Percentiles rank a stretch among this genome's conserved stretches.
phyloP scores from a whole-genome alignment of 441 rosid genomes.

The Pelargonium cotyledonis region DNA sequence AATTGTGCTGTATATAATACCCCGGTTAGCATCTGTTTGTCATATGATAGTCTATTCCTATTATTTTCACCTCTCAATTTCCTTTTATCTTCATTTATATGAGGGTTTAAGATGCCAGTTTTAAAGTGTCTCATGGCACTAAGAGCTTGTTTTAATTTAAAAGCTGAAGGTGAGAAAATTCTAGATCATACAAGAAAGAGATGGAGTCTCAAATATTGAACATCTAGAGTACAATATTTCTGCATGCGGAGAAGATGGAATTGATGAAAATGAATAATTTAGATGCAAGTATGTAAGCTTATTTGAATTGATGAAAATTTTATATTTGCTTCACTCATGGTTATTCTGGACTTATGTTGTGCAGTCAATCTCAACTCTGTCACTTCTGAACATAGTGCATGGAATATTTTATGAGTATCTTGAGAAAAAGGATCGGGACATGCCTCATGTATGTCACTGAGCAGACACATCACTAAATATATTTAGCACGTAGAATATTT shows the following conservation, averaged over 20 bases:
- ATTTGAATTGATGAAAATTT: not conserved
- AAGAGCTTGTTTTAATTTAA: constrained; percentile 39
- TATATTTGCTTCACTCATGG: not conserved
- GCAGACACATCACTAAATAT: constrained; percentile 13
- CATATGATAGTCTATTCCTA: not conserved
- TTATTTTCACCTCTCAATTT: constrained; percentile 7
- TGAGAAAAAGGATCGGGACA: constrained; percentile 57
- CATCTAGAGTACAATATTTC: constrained; percentile 12
- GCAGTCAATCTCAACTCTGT: constrained; percentile 69
- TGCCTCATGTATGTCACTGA: constrained; percentile 59
- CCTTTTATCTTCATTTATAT: constrained; percentile 13
- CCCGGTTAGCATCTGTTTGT: not conserved
- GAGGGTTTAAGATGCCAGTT: constrained; percentile 44
- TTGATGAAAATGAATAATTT: constrained; percentile 62
- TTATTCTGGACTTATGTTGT: constrained; percentile 15
- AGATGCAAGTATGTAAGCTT: constrained; percentile 41
- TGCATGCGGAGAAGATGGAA: constrained; percentile 29
- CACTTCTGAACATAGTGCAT: constrained; percentile 54
- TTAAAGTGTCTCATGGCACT: constrained; percentile 64
- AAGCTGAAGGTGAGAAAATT: constrained; percentile 32
- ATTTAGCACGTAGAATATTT: constrained; percentile 47
- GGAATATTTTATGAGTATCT: constrained; percentile 62
- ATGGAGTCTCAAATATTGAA: constrained; percentile 44
- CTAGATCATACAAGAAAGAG: constrained; percentile 41
- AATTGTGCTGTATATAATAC: too few relatives aligned